Evolutionary conservation across 2,329 filamentous ascomycete genomes (phyloP).

Genomic region (Aspergillus versicolor): DNA sequence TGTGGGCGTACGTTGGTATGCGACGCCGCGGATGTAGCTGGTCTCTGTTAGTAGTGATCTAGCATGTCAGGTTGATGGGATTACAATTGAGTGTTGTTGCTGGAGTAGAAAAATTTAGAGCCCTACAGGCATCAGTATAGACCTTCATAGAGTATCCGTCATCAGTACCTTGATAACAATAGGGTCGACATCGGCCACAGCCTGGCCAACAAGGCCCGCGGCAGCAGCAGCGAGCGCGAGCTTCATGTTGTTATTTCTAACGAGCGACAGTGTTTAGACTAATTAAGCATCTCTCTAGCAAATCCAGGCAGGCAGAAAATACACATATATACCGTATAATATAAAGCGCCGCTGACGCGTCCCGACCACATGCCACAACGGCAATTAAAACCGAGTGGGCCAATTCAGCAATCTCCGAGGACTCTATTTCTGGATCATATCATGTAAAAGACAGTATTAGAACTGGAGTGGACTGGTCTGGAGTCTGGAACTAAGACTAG

Average conservation of each 20-base stretch:
- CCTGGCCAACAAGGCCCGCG: conserved; percentile 5
- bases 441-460: too few relatives aligned
- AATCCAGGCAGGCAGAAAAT: not conserved
- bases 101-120: conserved; percentile 83
- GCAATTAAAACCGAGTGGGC: conserved; percentile 1
- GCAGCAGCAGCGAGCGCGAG: conserved; percentile 9
- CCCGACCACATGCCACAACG: not conserved
- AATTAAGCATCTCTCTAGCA: not conserved
- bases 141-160: not conserved
- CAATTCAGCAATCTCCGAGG: conserved; percentile 1
- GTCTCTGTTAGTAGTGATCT: not conserved
- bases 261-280: not conserved
- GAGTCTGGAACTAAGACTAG: too few relatives aligned
- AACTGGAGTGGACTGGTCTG: too few relatives aligned
- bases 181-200: conserved; percentile 4
- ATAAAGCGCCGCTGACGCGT: conserved; percentile 10
- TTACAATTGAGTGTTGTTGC: conserved; percentile 69
- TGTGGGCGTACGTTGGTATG: conserved; percentile 68
- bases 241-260: conserved; percentile 5
- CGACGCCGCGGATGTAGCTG: conserved; percentile 83
- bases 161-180: conserved; percentile 8
- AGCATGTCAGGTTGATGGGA: not conserved
- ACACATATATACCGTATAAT: not conserved
- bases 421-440: conserved; percentile 7
- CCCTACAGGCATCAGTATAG: conserved; percentile 48